Evolutionary conservation across 176 grass and related monocot genomes (phyloP), one percentile per base, ranked within the genome.

Genomic region (Otatea glauca): DNA sequence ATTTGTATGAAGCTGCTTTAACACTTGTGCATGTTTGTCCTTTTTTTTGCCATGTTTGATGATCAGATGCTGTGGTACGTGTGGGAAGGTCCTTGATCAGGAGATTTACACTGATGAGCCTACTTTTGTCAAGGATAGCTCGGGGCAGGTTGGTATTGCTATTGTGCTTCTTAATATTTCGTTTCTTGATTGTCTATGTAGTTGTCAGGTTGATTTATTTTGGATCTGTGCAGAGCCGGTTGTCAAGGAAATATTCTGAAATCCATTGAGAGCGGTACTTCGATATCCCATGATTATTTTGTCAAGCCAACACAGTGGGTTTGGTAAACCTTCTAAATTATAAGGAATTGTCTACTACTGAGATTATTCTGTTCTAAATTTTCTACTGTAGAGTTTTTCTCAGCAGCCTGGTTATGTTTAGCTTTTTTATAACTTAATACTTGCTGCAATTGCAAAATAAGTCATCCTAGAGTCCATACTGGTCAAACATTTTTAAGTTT

Each of bases 41-140:
- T 75, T 14, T 54, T 78, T 16, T 29, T 48, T 35, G 92, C 25
- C 45, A 48, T 13, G 45, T 86, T 82, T 92, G 69, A 17, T 82
- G 35, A 48, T 65, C 87, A 97, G 92, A 65, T 92, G 90, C 37
- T 94, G 95, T 84, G 81, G 41, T 39, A 38, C 21, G 0, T 97
- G 95, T 17, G 95, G 92, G 20, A 97, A 89, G 84, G 86, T 97
- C 80, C 63, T 97, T 70, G 95, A 94, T 81, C 24, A 92, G 51
- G 84, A 94, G 4, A 63, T 94, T 21, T 97, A 74, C 48, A 78
- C 79, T 14, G 77, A 43, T 13, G 86, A 87, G 51, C 88, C 86
- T 39, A 63, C 29, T 25, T 94, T 97, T 74, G 14, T 65, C 1
- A 92, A 94, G 72, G 87, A 88, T 23, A 18, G 37, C 41, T 53